phyloP scores from a whole-genome alignment of 2,329 filamentous ascomycete genomes.

The Aspergillus neotritici region DNA sequence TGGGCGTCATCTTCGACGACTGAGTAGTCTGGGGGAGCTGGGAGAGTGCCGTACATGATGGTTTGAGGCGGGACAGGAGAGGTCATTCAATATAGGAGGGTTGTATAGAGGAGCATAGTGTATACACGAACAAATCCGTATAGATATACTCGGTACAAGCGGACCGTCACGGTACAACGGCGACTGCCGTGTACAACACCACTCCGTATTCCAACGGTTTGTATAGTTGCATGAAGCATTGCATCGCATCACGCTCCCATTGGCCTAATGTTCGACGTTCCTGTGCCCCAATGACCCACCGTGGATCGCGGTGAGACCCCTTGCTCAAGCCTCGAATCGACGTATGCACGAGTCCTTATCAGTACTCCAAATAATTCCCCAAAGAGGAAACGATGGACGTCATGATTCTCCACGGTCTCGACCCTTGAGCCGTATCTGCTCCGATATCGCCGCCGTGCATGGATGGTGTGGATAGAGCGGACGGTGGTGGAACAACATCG shows the following conservation, averaged over 20 bases:
- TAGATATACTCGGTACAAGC: no score
- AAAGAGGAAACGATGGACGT: constrained; percentile 1
- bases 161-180: no score
- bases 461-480: neutral
- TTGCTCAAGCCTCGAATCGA: no score
- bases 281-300: no score
- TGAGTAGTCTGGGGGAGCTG: neutral
- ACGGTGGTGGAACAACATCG: neutral
- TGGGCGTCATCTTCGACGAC: constrained; percentile 4
- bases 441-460: neutral
- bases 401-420: neutral
- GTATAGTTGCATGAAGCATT: no score
- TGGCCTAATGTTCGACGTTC: no score
- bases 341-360: constrained; percentile 1
- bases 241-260: no score
- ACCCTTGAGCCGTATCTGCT: neutral
- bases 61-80: neutral
- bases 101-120: no score
- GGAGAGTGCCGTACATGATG: constrained; percentile 9
- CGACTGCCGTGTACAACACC: no score
- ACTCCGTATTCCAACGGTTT: no score
- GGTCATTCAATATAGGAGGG: no score
- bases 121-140: neutral
- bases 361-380: constrained; percentile 4
- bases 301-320: no score